Evolutionary conservation across 108 stramenopile species (phyloP), one percentile per base, ranked within the genome.

Genomic region (Cyclostephanos tholiformis): DNA sequence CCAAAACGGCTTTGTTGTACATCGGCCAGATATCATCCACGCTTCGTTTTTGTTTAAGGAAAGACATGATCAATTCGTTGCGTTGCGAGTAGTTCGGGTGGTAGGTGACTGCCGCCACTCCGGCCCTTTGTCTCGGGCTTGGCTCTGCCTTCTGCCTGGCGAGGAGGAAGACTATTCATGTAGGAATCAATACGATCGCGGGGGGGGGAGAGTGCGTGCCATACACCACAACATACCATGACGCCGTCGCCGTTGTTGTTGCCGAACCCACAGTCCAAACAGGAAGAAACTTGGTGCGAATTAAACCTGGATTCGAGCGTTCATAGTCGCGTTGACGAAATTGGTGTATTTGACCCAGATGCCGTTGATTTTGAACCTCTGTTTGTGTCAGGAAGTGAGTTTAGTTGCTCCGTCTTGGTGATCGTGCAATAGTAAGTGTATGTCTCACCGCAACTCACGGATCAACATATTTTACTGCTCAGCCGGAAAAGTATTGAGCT

Each of bases 1-100:
- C 83, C 22, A 97, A 76, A 26, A 97, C 83, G 7, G 64, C 58
- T 66, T 82, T 71, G 68, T 67, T 60, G 53, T 62, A 63, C 70
- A 78, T 71, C 8, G 77, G 77, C 70, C 71, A 78, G 25, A 78
- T 72, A 41, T 78, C 77, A 57, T 69, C 69, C 26, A 78, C 55
- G 50, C 53, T 57, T 65, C 77, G 65, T 62, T 78, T 78, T 58
- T 78, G 58, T 67, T 78, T 78, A 17, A 78, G 51, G 58, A 71
- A 51, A 12, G 77, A 71, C 77, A 78, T 78, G 62, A 27, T 55
- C 4, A 6, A 55, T 55, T 26, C 11, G 12, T 12, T 26, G 23
- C 2, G 20, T 6, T 17, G 19, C 19, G 1, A 0, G 23, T 52
- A 25, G 23, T 52, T 17, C 7, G 5, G 52, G 19, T 52, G 52